Conservation (phyloP, 345 rosid species). For the Aquilaria malaccensis region DNA sequence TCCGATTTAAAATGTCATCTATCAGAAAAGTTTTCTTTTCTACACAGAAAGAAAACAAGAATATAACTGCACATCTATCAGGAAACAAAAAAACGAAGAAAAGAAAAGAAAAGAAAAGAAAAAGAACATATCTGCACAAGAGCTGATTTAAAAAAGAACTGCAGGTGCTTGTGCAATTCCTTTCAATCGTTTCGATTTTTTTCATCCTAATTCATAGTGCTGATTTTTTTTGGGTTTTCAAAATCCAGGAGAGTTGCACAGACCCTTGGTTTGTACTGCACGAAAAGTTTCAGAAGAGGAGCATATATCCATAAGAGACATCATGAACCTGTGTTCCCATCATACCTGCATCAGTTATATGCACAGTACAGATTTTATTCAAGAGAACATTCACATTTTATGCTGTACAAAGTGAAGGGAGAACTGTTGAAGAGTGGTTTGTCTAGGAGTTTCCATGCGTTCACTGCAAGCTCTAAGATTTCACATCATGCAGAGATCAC, state of each 20-base stretch:
- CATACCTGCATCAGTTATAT: slow-evolving; percentile 21
- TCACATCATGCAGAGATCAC: slow-evolving; percentile 46
- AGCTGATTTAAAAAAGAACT: too few relatives aligned
- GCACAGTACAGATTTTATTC: slow-evolving; percentile 20
- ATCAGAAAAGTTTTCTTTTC: too few relatives aligned
- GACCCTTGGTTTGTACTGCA: slow-evolving; percentile 16
- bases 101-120: too few relatives aligned
- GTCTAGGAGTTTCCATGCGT: slow-evolving; percentile 26
- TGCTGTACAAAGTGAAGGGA: slow-evolving; percentile 24
- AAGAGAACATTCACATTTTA: slow-evolving; percentile 19
- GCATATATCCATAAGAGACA: background rate
- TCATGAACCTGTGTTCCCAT: slow-evolving; percentile 3
- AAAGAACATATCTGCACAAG: too few relatives aligned
- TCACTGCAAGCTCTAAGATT: slow-evolving; percentile 30
- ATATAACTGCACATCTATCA: too few relatives aligned
- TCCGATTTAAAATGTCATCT: too few relatives aligned
- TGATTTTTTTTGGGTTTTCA: slow-evolving; percentile 24
- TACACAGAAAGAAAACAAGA: too few relatives aligned
- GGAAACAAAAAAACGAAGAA: too few relatives aligned
- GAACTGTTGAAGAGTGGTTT: slow-evolving; percentile 14
- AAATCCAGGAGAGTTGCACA: slow-evolving; percentile 26
- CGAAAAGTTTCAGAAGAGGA: slow-evolving; percentile 13
- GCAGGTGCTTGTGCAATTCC: too few relatives aligned
- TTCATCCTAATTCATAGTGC: too few relatives aligned
- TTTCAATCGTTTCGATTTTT: too few relatives aligned